phyloP scores from a whole-genome alignment of 2,329 filamentous ascomycete species.

The Calonectria pseudoreteaudii region DNA sequence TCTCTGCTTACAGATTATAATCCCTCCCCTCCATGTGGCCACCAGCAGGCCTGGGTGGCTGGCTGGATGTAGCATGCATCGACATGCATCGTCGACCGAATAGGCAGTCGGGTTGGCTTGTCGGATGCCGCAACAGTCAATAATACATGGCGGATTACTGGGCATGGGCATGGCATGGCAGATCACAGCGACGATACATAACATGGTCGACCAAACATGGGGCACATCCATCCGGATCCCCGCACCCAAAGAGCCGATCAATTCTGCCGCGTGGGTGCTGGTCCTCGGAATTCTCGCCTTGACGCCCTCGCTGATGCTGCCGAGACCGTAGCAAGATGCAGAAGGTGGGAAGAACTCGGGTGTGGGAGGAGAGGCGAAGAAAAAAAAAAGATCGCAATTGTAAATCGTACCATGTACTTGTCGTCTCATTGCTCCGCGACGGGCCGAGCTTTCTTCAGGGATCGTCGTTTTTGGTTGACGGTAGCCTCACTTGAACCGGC shows the following conservation, averaged over 20 bases:
- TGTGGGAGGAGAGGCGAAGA: neutral
- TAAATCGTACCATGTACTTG: constrained; percentile 21
- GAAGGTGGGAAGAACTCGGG: neutral
- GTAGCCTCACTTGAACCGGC: constrained; percentile 6
- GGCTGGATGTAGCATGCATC: neutral
- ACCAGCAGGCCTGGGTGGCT: neutral
- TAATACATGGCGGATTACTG: neutral
- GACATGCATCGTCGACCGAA: neutral
- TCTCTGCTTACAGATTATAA: neutral
- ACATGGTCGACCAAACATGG: neutral
- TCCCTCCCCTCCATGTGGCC: neutral
- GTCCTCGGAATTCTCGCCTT: neutral
- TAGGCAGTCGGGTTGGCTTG: constrained; percentile 4
- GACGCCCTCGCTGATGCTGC: neutral
- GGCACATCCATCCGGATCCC: neutral
- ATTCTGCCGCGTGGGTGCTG: neutral
- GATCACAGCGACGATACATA: neutral
- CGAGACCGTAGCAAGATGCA: neutral
- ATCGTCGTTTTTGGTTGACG: neutral
- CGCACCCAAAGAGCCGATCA: neutral
- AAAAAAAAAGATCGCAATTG: neutral
- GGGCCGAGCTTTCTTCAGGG: constrained; percentile 17
- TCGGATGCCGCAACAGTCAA: constrained; percentile 2
- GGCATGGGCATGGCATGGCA: neutral
- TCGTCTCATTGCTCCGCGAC: constrained; percentile 6